Base-by-base conservation (phyloP, 2,329 filamentous ascomycete genomes). In the Fusarium tuaranense region DNA sequence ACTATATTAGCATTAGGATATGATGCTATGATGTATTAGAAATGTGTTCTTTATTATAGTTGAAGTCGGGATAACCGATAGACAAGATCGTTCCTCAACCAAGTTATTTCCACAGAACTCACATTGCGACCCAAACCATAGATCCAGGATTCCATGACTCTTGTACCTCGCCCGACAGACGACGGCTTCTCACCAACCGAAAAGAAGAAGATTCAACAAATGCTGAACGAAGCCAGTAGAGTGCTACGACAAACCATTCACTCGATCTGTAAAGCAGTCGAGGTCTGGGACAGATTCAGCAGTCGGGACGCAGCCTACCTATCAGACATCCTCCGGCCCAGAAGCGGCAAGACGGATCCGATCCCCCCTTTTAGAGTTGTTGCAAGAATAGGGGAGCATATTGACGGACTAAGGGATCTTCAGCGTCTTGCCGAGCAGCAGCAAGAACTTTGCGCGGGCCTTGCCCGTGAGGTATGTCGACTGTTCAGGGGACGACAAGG, bases 391-490 rank as follows among this genome's bases (percentile, higher is more conserved):
- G 63, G 44, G 14, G 46, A 67, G 12, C 63, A 69, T 0, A 38
- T 69, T 0, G 55, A 67, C 7, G 55, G 27, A 3, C n/a, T 69
- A 4, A 25, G 55, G 14, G 63, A 67, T 7, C 67, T 69, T 4
- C 67, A 67, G 25, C 30, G 44, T 4, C 67, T 64, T 2, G 63
- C 67, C 1, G 55, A 67, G 13, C 44, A 69, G n/a, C 63, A 62
- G 25, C 51, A 53, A n/a, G 67, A 69, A 4, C 25, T 69, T 7
- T 69, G 63, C 2, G 7, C 46, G 1, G 67, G 63, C 12, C 63
- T 69, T n/a, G 16, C 55, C 14, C 55, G 46, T 14, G 66, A 69
- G 63, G 63, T 69, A 69, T 25, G 63, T 59, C n/a, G 1, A 18
- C 8, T 32, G 1, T 58, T 0, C 5, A 1, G 3, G 34, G 14